Base-by-base conservation (phyloP, 2,329 filamentous ascomycete genomes). In the Colletotrichum liriopes region DNA sequence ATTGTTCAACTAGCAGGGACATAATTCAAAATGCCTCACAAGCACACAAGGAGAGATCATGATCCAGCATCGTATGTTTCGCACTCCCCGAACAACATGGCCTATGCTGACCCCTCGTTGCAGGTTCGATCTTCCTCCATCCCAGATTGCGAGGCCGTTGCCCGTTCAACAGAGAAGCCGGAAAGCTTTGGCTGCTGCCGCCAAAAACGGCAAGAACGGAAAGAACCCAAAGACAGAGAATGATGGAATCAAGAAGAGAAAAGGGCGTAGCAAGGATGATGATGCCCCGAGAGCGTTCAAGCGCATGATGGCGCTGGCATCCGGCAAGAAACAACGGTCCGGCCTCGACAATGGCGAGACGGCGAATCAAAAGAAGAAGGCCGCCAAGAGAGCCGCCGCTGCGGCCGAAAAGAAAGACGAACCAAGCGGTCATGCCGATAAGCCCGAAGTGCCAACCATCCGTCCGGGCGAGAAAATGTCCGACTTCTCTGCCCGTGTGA, bases 231-330 rank as follows among this genome's bases (percentile, higher is more conserved):
- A 80, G 73, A 76, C 76, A 73, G 77, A 73, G 72, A 77, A 74
- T 55, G 65, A 67, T 43, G 71, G 76, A 70, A 80, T 76, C 77
- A 89, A 84, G 77, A 86, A 82, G 79, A 74, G 79, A 69, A 73
- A 78, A 61, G 87, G 87, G 76, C 84, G 83, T 83, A 83, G 71
- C 62, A 81, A 80, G 39, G 85, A 88, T 49, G 92, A 97, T 80
- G 96, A 98, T 83, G 95, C 93, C 1, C 96, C 96, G 0, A 93
- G 94, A 76, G 94, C 93, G 1, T 99, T 99, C 82, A 90, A 90
- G 73, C 91, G 95, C 16, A 84, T 98, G 74, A 96, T 98, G 93
- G 91, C 93, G 43, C 89, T 91, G 75, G 89, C 92, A 51, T 82
- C 85, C 20, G 87, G 90, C n/a, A 91, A 90, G 78, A 89, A 86